phyloP scores from a whole-genome alignment of 139 green algal genomes.

The Desmodesmus armatus region DNA sequence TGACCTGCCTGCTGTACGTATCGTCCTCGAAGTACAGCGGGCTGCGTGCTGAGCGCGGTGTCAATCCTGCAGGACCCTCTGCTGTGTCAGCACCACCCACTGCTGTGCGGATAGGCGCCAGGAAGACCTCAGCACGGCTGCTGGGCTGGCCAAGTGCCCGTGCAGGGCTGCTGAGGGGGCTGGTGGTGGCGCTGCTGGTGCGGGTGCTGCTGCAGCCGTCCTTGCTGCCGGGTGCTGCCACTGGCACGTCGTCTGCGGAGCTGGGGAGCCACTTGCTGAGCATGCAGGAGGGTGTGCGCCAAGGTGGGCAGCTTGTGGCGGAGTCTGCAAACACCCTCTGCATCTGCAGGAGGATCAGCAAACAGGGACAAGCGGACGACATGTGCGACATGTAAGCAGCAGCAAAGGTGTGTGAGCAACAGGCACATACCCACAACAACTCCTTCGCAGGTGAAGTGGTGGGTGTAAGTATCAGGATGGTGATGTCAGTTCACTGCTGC shows the following conservation, averaged over 20 bases:
- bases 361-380: background rate
- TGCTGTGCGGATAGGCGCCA: no score
- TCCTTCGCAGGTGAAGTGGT: no score
- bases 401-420: background rate
- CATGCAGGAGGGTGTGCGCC: constrained; percentile 18
- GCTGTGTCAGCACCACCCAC: no score
- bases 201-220: background rate
- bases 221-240: background rate
- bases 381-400: background rate
- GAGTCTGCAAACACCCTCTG: constrained; percentile 33
- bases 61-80: no score
- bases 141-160: background rate
- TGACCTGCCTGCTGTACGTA: no score
- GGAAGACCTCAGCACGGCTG: background rate
- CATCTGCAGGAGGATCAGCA: constrained; percentile 18
- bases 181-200: background rate
- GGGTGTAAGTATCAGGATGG: no score
- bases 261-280: constrained; percentile 34
- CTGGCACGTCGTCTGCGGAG: constrained; percentile 14
- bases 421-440: no score
- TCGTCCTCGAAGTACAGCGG: no score
- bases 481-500: no score
- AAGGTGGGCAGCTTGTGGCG: constrained; percentile 25
- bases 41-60: no score
- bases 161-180: background rate